Conservation (phyloP, 768 basidiomycete species). For the Cystobasidium ongulense region DNA sequence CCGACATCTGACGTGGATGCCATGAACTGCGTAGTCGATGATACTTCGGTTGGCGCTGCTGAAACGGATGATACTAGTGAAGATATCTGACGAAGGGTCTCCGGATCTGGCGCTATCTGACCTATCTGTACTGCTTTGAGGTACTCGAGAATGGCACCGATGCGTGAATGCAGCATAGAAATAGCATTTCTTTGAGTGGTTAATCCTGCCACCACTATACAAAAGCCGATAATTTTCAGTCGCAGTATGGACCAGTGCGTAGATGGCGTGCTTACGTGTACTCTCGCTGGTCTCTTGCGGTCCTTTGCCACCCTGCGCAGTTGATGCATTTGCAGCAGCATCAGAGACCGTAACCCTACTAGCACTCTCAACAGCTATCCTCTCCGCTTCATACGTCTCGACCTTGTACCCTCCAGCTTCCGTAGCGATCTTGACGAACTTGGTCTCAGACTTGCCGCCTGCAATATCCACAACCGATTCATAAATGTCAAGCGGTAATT, state of each 20-base stretch:
- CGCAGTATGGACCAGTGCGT: not conserved
- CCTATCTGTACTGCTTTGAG: constrained; percentile 54
- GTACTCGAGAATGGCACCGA: constrained; percentile 76
- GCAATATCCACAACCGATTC: constrained; percentile 78
- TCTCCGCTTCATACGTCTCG: constrained; percentile 95
- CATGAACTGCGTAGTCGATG: not conserved
- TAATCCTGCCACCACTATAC: constrained; percentile 78
- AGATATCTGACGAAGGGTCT: constrained; percentile 70
- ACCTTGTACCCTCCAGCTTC: constrained; percentile 55
- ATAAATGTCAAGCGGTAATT: constrained; percentile 85
- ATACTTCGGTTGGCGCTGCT: constrained; percentile 38
- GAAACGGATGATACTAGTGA: constrained; percentile 82
- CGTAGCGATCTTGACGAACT: constrained; percentile 66
- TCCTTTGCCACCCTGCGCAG: not conserved
- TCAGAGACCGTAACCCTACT: constrained; percentile 56
- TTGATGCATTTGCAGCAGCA: constrained; percentile 43
- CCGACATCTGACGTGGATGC: not conserved
- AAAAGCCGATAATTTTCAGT: not conserved
- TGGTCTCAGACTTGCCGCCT: constrained; percentile 62
- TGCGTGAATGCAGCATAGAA: constrained; percentile 90
- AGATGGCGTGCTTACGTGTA: not conserved
- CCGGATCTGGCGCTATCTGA: constrained; percentile 65
- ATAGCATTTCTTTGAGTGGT: constrained; percentile 89
- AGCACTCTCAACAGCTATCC: constrained; percentile 91
- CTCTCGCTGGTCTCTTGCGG: not conserved